Percentiles rank a stretch among this genome's conserved stretches.
phyloP scores from a whole-genome alignment of 345 rosid genomes.

The Eucalyptus cladocalyx region DNA sequence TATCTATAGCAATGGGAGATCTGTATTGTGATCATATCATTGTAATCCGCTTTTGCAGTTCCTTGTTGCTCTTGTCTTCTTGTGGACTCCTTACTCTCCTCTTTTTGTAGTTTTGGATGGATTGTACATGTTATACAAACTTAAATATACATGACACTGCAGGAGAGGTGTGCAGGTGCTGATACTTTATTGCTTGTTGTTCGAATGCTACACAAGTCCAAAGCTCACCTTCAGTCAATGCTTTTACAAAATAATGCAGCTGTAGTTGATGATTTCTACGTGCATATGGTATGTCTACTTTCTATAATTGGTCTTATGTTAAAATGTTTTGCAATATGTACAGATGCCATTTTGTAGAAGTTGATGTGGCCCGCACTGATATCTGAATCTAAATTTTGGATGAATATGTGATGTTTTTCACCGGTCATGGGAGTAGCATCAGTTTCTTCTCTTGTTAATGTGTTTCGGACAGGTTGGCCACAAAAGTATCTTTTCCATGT shows the following conservation, averaged over 20 bases:
- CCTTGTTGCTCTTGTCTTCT: background rate
- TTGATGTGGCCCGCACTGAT: background rate
- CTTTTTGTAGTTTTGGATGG: background rate
- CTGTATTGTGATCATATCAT: background rate
- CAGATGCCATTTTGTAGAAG: background rate
- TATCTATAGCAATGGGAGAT: background rate
- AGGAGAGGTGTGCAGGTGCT: constrained; percentile 97
- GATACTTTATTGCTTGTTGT: constrained; percentile 76
- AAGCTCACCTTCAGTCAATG: constrained; percentile 87
- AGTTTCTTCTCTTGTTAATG: background rate
- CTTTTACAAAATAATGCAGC: constrained; percentile 71
- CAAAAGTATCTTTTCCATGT: background rate
- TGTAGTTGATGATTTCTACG: constrained; percentile 81
- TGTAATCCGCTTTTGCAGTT: background rate
- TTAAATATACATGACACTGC: constrained; percentile 9
- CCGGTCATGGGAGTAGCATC: background rate
- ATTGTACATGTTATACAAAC: background rate
- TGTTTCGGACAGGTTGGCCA: background rate
- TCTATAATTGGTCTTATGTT: background rate
- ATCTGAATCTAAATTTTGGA: background rate
- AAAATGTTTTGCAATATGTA: background rate
- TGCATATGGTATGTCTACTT: constrained; percentile 42
- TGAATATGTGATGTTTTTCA: background rate
- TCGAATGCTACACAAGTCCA: constrained; percentile 77
- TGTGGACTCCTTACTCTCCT: background rate